phyloP scores from a whole-genome alignment of 805 yeast species.

The Saccharomycopsis vini region DNA sequence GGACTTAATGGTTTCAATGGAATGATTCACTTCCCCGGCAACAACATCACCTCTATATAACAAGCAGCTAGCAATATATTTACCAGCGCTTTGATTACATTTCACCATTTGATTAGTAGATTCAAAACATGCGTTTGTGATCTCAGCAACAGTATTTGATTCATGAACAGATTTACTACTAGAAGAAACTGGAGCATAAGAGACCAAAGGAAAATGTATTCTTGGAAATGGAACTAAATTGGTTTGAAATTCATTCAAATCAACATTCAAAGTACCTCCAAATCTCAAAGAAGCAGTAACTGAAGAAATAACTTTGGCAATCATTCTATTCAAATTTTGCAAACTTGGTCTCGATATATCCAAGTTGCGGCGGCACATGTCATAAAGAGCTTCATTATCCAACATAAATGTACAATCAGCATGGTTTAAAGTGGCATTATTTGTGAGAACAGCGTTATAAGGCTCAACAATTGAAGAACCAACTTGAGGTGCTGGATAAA shows the following conservation, averaged over 20 bases:
- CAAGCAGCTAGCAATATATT: constrained; percentile 97
- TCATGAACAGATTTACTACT: constrained; percentile 89
- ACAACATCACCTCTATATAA: constrained; percentile 98
- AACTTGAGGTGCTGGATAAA: constrained; percentile 95
- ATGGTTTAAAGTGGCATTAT: constrained; percentile 95
- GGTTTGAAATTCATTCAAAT: constrained; percentile 96
- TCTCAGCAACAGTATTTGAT: constrained; percentile 88
- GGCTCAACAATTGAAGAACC: constrained; percentile 98
- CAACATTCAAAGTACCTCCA: constrained; percentile 95
- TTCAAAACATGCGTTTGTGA: constrained; percentile 96
- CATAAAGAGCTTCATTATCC: constrained; percentile 97
- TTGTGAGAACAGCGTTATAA: constrained; percentile 92
- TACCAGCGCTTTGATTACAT: constrained; percentile 94
- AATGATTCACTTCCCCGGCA: constrained; percentile 92
- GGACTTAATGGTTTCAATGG: constrained; percentile 90
- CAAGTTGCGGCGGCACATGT: constrained; percentile 92
- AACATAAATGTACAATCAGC: constrained; percentile 99
- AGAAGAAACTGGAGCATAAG: constrained; percentile 92
- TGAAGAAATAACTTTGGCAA: constrained; percentile 96
- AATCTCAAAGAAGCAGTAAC: constrained; percentile 96
- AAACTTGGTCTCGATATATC: constrained; percentile 89
- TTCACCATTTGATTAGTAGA: constrained; percentile 98
- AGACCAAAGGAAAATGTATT: constrained; percentile 97
- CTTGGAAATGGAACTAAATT: constrained; percentile 98
- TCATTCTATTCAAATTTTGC: constrained; percentile 77